Evolutionary conservation across 176 grass and related monocot genomes (phyloP), one percentile per base, ranked within the genome.

Genomic region (Phragmites australis): DNA sequence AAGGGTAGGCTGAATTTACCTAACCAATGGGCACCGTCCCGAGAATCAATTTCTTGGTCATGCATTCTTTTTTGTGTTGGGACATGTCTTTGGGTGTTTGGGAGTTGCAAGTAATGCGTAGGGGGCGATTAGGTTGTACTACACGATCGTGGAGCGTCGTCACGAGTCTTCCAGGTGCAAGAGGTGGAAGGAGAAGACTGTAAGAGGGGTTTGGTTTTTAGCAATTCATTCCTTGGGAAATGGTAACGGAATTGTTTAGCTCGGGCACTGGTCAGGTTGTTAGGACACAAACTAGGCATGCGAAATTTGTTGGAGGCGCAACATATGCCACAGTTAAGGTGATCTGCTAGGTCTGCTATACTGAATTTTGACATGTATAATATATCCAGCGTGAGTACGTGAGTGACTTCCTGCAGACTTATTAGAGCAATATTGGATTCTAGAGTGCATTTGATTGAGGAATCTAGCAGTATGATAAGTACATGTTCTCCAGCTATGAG

Each of bases 1-100:
- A 95, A 74, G 82, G 79, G 87, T 92, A 86, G 70, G 23, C 8
- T 60, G 19, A 8, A 19, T 57, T 59, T 25, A 21, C 50, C 40
- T 9, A 26, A 11, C 23, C 6, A 23, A 41, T 56, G 6, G 31
- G 22, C 65, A 42, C 34, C 21, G 15, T 42, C 46, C 37, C 34
- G 29, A 29, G 12, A 44, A 17, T 83, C 6, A 31, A 2, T 41
- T 44, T 74, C 70, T 29, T 31, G 12, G 6, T 27, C 5, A 1
- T 37, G 34, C 11, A 5, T 56, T 30, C 0, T 54, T 55, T 16
- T 66, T 12, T 75, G 18, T 6, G 18, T 41, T 57, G 37, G 13
- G 19, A 56, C 8, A 1, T 30, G 46, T 54, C 67, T 65, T 1
- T 67, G 25, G 60, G 16, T 46, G 48, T 58, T 34, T 23, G 14